Evolutionary conservation across 148 eudicot genomes (phyloP).

Genomic region (Vaccinium darrowii): DNA sequence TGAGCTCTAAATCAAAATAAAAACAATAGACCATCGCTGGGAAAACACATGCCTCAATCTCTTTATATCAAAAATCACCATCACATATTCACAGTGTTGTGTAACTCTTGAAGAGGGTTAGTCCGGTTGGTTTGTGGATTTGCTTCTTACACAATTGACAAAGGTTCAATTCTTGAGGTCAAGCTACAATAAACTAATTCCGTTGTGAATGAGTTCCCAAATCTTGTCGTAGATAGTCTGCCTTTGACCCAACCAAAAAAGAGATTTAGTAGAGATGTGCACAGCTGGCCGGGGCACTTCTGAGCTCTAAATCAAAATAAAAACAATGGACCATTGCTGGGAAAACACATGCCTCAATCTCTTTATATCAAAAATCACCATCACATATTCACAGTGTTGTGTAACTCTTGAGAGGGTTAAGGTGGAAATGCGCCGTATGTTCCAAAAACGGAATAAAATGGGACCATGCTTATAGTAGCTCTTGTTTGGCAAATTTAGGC

Average conservation of each 20-base stretch:
- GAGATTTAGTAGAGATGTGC: too few species aligned
- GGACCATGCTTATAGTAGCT: not conserved
- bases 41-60: not conserved
- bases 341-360: not conserved
- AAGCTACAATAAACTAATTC: too few species aligned
- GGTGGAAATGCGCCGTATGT: constrained; percentile 7
- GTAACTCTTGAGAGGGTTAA: not conserved
- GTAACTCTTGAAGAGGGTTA: not conserved
- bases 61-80: not conserved
- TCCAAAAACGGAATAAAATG: constrained; percentile 8
- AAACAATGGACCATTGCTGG: not conserved
- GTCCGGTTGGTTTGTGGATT: too few species aligned
- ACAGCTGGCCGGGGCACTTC: too few species aligned
- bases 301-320: not conserved
- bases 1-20: not conserved
- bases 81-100: not conserved
- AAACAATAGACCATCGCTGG: not conserved
- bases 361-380: not conserved
- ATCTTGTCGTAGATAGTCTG: too few species aligned
- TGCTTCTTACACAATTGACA: too few species aligned
- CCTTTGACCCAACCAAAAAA: too few species aligned
- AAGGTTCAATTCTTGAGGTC: too few species aligned
- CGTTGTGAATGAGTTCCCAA: too few species aligned
- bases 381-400: not conserved
- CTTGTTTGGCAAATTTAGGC: constrained; percentile 12